Conservation (phyloP, 164 flowering plant genomes). For the Cinnamomum chago region DNA sequence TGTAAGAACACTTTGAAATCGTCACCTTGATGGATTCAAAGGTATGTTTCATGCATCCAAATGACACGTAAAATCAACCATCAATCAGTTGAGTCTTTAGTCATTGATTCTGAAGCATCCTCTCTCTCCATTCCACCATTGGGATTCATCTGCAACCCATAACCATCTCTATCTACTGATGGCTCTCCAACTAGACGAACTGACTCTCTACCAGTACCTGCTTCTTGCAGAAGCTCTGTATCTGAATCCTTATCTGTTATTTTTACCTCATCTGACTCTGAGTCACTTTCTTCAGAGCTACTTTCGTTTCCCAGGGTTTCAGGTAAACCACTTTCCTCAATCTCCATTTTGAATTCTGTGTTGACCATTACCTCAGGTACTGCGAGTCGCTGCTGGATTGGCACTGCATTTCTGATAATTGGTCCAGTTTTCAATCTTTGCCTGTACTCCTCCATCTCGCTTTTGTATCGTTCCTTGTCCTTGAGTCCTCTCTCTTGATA, state of each 20-base stretch:
- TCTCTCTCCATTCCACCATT: slow-evolving; percentile 9
- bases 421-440: slow-evolving; percentile 48
- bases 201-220: slow-evolving; percentile 17
- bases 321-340: slow-evolving; percentile 31
- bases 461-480: slow-evolving; percentile 81
- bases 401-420: slow-evolving; percentile 47
- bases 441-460: slow-evolving; percentile 78
- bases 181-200: slow-evolving; percentile 12
- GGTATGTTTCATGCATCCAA: too few relatives aligned
- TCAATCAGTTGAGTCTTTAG: background rate
- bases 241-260: slow-evolving; percentile 27
- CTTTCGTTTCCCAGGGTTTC: slow-evolving; percentile 31
- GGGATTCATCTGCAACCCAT: slow-evolving; percentile 16
- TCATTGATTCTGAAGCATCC: slow-evolving; percentile 1
- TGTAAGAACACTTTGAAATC: too few relatives aligned
- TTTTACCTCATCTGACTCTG: slow-evolving; percentile 38
- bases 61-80: background rate
- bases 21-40: too few relatives aligned
- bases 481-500: slow-evolving; percentile 81
- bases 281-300: slow-evolving; percentile 37
- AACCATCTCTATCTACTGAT: slow-evolving; percentile 17
- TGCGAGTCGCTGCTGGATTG: slow-evolving; percentile 54
- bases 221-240: slow-evolving; percentile 19
- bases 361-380: slow-evolving; percentile 32
- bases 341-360: slow-evolving; percentile 25